Percentiles rank a stretch among this genome's conserved stretches.
Evolutionary conservation across 352 stramenopile species (phyloP).

Genomic region (Phytophthora sansomeana): DNA sequence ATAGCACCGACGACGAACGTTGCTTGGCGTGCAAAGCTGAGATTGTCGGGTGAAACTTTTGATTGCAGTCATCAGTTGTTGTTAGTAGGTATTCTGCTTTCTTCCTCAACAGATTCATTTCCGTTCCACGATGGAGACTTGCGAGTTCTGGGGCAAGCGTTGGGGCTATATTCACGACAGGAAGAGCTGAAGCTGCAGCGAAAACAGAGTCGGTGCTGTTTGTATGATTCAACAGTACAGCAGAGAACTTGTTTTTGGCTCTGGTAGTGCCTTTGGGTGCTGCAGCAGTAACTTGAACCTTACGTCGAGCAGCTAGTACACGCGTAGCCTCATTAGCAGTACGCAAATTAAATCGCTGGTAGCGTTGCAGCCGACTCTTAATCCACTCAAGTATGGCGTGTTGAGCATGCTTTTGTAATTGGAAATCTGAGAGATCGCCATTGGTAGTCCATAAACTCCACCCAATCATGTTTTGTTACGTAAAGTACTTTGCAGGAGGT

Average conservation of each 20-base stretch:
- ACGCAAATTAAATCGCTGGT: constrained; percentile 47
- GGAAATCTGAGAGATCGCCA: constrained; percentile 45
- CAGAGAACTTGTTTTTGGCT: too few relatives aligned
- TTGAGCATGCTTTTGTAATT: constrained; percentile 62
- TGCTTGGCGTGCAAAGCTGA: constrained; percentile 6
- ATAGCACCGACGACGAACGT: constrained; percentile 19
- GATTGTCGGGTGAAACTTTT: constrained; percentile 38
- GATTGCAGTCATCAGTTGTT: constrained; percentile 49
- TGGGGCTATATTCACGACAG: background rate
- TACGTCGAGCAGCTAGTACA: constrained; percentile 15
- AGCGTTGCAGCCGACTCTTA: constrained; percentile 43
- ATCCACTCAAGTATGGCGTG: constrained; percentile 75
- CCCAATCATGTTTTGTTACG: constrained; percentile 67
- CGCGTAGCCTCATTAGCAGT: constrained; percentile 51
- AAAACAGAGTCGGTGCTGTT: background rate
- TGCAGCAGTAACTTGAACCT: constrained; percentile 3
- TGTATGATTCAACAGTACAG: too few relatives aligned
- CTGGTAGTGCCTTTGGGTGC: constrained; percentile 14
- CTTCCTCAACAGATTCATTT: constrained; percentile 55
- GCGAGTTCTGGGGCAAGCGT: background rate
- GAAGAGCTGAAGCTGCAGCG: background rate
- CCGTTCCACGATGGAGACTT: constrained; percentile 6
- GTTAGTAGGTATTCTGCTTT: constrained; percentile 68
- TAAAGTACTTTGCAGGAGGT: constrained; percentile 70
- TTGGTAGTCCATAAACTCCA: constrained; percentile 60